Evolutionary conservation across 495 filamentous ascomycete species (phyloP).

Genomic region (Aspergillus ostianus): DNA sequence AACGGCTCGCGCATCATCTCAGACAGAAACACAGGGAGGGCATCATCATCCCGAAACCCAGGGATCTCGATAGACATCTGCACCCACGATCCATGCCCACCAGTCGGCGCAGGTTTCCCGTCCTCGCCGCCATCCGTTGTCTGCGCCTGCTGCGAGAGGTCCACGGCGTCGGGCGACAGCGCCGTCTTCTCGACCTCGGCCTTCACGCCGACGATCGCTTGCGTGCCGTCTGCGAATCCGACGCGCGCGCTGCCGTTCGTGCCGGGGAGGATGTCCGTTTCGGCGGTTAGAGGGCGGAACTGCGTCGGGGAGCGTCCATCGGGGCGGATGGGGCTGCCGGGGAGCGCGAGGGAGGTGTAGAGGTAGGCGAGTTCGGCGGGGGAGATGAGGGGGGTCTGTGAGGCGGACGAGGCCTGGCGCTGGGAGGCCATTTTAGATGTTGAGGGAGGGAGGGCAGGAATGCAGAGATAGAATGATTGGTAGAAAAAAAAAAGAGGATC

Average conservation of each 20-base stretch:
- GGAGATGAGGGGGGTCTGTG: conserved; percentile 66
- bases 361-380: conserved; percentile 96
- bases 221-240: conserved; percentile 91
- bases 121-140: conserved; percentile 24
- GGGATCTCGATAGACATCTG: conserved; percentile 85
- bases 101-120: conserved; percentile 34
- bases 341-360: conserved; percentile 75
- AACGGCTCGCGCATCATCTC: conserved; percentile 88
- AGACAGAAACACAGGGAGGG: conserved; percentile 78
- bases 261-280: conserved; percentile 82
- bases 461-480: neutral
- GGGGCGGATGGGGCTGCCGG: conserved; percentile 79
- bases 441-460: neutral
- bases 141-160: conserved; percentile 27
- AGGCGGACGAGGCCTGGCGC: conserved; percentile 46
- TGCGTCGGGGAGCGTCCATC: conserved; percentile 79
- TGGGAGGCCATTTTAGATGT: conserved; percentile 33
- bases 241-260: conserved; percentile 91
- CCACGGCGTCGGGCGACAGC: conserved; percentile 29
- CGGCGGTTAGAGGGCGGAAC: conserved; percentile 87
- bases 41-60: conserved; percentile 85
- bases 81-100: conserved; percentile 61
- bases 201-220: conserved; percentile 93
- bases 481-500: neutral
- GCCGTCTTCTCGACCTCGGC: conserved; percentile 79